These are phyloP conservation scores for Globisporangium spiculum DNA, from an alignment of 352 stramenopile species.

Conservation along the genomic window DNA sequence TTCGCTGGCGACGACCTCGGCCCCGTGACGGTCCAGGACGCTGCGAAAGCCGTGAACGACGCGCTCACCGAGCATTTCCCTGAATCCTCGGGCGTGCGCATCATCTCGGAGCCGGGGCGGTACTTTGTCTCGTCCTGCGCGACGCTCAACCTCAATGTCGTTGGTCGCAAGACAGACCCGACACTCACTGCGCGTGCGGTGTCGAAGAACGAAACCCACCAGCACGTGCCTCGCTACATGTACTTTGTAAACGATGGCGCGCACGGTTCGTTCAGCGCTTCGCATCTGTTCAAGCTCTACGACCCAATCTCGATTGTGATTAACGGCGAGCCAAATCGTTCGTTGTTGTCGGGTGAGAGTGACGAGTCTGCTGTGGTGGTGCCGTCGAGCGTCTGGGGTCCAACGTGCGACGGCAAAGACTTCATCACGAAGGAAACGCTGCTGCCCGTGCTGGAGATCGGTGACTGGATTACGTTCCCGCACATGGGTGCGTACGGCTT, in stretches of 20 bases:
- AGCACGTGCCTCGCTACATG: slow-evolving; percentile 40
- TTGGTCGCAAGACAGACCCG: slow-evolving; percentile 47
- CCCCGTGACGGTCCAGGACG: slow-evolving; percentile 39
- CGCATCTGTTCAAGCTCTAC: slow-evolving; percentile 38
- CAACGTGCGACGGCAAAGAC: slow-evolving; percentile 55
- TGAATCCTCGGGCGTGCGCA: slow-evolving; percentile 34
- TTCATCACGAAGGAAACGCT: slow-evolving; percentile 33
- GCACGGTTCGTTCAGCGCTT: slow-evolving; percentile 45
- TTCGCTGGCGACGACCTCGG: slow-evolving; percentile 65
- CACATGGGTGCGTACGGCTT: slow-evolving; percentile 60
- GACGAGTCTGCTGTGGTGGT: slow-evolving; percentile 10
- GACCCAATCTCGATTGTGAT: slow-evolving; percentile 16
- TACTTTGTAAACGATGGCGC: slow-evolving; percentile 53
- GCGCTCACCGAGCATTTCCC: slow-evolving; percentile 49
- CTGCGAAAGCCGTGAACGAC: slow-evolving; percentile 35
- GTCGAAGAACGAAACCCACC: slow-evolving; percentile 14
- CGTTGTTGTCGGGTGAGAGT: neutral
- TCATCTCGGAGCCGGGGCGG: slow-evolving; percentile 90
- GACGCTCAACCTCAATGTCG: slow-evolving; percentile 73
- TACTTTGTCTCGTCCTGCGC: slow-evolving; percentile 80
- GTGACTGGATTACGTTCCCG: slow-evolving; percentile 52
- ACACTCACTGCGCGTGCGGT: slow-evolving; percentile 20
- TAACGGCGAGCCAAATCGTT: slow-evolving; percentile 2
- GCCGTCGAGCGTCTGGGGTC: slow-evolving; percentile 43
- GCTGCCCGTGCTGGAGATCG: slow-evolving; percentile 40